A percentile compares a stretch with the other conserved stretches of the same genome.
Evolutionary conservation across 352 stramenopile species (phyloP).

Genomic region (Pythium grandisporangium): DNA sequence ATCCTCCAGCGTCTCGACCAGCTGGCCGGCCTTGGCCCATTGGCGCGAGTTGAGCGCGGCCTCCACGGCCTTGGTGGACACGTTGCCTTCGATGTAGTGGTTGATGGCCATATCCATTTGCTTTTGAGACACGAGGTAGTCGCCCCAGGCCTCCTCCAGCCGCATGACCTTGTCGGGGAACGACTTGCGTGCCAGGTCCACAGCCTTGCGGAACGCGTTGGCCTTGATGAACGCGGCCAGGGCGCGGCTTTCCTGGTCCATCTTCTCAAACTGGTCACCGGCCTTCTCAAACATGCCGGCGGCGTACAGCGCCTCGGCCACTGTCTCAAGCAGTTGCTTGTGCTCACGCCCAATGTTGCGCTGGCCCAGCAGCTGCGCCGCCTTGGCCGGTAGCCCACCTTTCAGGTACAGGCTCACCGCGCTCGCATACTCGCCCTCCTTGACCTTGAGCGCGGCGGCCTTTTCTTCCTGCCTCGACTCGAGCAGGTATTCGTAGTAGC

Average conservation of each 20-base stretch:
- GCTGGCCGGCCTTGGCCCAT: conserved; percentile 88
- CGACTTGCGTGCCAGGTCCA: conserved; percentile 86
- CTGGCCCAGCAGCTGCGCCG: conserved; percentile 79
- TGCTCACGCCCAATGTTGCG: conserved; percentile 84
- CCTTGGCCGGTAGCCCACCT: conserved; percentile 87
- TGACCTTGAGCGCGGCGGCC: conserved; percentile 86
- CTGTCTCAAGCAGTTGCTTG: conserved; percentile 83
- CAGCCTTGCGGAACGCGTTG: conserved; percentile 88
- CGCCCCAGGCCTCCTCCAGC: conserved; percentile 90
- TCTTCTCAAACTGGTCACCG: conserved; percentile 91
- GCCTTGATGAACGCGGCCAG: conserved; percentile 90
- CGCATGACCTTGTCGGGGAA: conserved; percentile 89
- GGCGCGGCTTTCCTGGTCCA: conserved; percentile 86
- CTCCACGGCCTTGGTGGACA: conserved; percentile 88
- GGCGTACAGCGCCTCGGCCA: conserved; percentile 83
- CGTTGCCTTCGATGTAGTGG: conserved; percentile 94
- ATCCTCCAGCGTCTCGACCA: conserved; percentile 88
- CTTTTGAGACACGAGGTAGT: conserved; percentile 90
- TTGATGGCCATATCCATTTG: conserved; percentile 96
- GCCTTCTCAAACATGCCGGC: conserved; percentile 91
- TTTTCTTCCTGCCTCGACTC: conserved; percentile 90
- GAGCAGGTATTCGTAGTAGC: conserved; percentile 91
- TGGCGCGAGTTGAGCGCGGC: conserved; percentile 89
- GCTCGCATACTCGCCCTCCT: conserved; percentile 84
- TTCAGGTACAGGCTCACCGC: conserved; percentile 92